These are phyloP conservation scores for Monilinia aucupariae DNA, from an alignment of 2,329 filamentous ascomycete species.

Conservation along the genomic window DNA sequence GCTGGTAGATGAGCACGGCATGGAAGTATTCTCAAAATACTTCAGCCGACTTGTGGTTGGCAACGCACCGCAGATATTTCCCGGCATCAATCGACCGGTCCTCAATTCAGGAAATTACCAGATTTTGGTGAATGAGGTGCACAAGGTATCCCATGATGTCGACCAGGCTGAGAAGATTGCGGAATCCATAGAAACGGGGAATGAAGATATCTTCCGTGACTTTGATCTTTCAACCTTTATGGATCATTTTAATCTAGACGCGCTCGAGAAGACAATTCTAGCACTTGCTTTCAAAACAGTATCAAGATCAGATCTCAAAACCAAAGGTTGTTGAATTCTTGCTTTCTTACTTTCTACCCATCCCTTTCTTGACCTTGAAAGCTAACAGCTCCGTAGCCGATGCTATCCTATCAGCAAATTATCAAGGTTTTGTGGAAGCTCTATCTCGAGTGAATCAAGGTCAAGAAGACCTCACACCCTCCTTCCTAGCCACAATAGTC, in stretches of 20 bases:
- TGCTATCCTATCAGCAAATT: slow-evolving; percentile 79
- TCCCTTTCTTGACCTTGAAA: slow-evolving; percentile 15
- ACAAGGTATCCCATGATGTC: slow-evolving; percentile 73
- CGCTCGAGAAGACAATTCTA: slow-evolving; percentile 79
- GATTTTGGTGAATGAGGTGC: slow-evolving; percentile 75
- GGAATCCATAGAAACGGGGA: slow-evolving; percentile 83
- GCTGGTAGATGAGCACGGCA: slow-evolving; percentile 96
- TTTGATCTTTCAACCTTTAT: slow-evolving; percentile 95
- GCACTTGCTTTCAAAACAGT: slow-evolving; percentile 82
- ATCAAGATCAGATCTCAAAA: slow-evolving; percentile 74
- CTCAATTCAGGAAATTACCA: slow-evolving; percentile 78
- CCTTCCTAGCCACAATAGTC: slow-evolving; percentile 73
- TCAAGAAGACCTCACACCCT: slow-evolving; percentile 59
- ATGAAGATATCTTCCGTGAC: slow-evolving; percentile 90
- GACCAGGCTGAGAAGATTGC: slow-evolving; percentile 87
- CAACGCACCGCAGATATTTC: slow-evolving; percentile 89
- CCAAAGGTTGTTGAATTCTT: slow-evolving; percentile 65
- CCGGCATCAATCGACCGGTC: slow-evolving; percentile 65
- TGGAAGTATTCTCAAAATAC: slow-evolving; percentile 97
- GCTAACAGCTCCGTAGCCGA: slow-evolving; percentile 55
- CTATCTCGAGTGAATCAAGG: slow-evolving; percentile 61
- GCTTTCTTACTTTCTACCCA: neutral
- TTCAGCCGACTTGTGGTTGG: slow-evolving; percentile 87
- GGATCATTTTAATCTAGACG: slow-evolving; percentile 91
- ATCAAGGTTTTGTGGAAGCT: slow-evolving; percentile 69